phyloP scores from a whole-genome alignment of 306 rosid species.

The Quercus bicolor region DNA sequence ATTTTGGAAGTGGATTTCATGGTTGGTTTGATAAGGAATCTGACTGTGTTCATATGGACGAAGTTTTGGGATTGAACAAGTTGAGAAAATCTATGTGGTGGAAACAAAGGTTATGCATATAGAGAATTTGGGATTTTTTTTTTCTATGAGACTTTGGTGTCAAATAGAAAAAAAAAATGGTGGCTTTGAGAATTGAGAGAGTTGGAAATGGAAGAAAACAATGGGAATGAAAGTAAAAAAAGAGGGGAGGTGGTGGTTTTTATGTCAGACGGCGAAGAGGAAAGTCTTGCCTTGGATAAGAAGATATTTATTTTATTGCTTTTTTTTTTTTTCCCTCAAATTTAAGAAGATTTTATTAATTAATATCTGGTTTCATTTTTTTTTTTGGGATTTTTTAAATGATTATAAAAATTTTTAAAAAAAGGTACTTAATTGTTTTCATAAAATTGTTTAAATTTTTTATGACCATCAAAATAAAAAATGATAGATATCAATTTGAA shows the following conservation, averaged over 20 bases:
- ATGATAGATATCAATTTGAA: too few relatives aligned
- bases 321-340: neutral
- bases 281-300: conserved; percentile 3
- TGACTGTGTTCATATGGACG: conserved; percentile 37
- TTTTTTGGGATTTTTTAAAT: too few relatives aligned
- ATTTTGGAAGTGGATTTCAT: conserved; percentile 67
- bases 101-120: neutral
- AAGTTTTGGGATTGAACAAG: neutral
- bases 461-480: too few relatives aligned
- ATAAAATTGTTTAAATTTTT: too few relatives aligned
- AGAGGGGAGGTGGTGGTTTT: neutral
- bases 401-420: too few relatives aligned
- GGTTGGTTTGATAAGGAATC: conserved; percentile 40
- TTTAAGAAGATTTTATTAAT: neutral
- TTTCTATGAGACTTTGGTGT: neutral
- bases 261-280: neutral
- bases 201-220: neutral
- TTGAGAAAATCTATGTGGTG: neutral
- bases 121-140: neutral
- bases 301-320: neutral
- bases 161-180: neutral
- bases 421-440: too few relatives aligned
- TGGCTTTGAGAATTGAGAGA: neutral
- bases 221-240: neutral
- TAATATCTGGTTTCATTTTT: neutral